These are phyloP conservation scores for Hondaea fermentalgiana DNA, from an alignment of 108 stramenopile genomes.

Conservation along the genomic window DNA sequence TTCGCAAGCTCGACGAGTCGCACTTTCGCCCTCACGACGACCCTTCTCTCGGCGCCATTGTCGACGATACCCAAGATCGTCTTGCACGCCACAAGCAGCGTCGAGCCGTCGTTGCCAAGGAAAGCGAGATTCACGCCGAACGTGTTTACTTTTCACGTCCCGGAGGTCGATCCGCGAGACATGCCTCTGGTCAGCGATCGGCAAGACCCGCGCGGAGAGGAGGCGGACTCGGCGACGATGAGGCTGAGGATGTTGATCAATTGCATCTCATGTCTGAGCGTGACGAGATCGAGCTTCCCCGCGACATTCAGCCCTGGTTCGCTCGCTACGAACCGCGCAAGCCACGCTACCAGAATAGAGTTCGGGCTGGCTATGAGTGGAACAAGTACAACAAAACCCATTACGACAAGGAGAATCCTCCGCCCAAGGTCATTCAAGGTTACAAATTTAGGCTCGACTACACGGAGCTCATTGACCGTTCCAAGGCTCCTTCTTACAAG, in stretches of 20 bases:
- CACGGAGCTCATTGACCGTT: constrained; percentile 92
- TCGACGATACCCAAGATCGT: constrained; percentile 21
- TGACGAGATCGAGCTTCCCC: background rate
- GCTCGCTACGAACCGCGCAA: constrained; percentile 91
- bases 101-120: constrained; percentile 64
- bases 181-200: too few species aligned
- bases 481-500: constrained; percentile 79
- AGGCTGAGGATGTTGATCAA: constrained; percentile 22
- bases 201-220: background rate
- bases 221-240: constrained; percentile 23
- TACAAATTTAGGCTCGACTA: constrained; percentile 99
- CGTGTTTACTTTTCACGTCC: background rate
- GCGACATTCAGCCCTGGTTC: constrained; percentile 59
- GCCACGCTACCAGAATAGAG: constrained; percentile 96
- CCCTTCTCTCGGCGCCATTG: background rate
- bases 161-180: background rate
- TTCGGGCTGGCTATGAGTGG: constrained; percentile 96
- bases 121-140: constrained; percentile 45
- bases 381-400: constrained; percentile 99
- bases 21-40: background rate
- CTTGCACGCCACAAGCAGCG: constrained; percentile 78
- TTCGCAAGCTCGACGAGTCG: background rate
- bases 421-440: constrained; percentile 97
- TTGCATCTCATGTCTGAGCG: constrained; percentile 16
- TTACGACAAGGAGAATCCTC: constrained; percentile 94